phyloP scores from a whole-genome alignment of 768 basidiomycete genomes.

The Boletus edulis region DNA sequence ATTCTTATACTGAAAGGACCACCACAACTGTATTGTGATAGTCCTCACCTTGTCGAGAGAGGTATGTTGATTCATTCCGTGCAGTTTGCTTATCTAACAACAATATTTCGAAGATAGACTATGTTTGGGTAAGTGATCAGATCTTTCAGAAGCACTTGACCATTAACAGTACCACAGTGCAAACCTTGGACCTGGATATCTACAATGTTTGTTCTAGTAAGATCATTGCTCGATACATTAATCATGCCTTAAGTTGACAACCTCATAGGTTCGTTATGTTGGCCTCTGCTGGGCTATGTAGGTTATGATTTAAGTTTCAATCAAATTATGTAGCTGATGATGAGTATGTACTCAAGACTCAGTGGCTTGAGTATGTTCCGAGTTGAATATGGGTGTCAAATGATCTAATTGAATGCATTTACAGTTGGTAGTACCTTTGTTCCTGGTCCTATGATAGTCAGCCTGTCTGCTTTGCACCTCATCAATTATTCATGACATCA shows the following conservation, averaged over 20 bases:
- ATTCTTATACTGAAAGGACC: too few species aligned
- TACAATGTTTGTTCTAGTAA: conserved; percentile 6
- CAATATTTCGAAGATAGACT: conserved; percentile 1
- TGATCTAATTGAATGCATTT: not conserved
- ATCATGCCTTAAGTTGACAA: not conserved
- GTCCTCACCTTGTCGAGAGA: conserved; percentile 3
- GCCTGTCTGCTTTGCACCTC: not conserved
- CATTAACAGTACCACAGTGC: not conserved
- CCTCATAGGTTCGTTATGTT: not conserved
- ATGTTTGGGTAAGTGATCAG: conserved; percentile 10
- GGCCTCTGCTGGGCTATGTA: conserved; percentile 5
- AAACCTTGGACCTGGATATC: conserved; percentile 11
- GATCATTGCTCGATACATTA: too few species aligned
- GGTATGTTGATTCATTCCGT: not conserved
- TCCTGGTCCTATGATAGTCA: not conserved
- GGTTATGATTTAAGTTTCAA: not conserved
- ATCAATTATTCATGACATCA: too few species aligned
- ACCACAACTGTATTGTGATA: not conserved
- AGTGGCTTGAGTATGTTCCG: not conserved
- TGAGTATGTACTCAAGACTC: not conserved
- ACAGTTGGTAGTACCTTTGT: not conserved
- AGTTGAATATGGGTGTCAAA: not conserved
- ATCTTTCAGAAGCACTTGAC: too few species aligned
- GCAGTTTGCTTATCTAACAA: not conserved
- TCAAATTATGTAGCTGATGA: not conserved